Conservation (phyloP, 2,329 filamentous ascomycete species). For the Tolypocladium nubicola region DNA sequence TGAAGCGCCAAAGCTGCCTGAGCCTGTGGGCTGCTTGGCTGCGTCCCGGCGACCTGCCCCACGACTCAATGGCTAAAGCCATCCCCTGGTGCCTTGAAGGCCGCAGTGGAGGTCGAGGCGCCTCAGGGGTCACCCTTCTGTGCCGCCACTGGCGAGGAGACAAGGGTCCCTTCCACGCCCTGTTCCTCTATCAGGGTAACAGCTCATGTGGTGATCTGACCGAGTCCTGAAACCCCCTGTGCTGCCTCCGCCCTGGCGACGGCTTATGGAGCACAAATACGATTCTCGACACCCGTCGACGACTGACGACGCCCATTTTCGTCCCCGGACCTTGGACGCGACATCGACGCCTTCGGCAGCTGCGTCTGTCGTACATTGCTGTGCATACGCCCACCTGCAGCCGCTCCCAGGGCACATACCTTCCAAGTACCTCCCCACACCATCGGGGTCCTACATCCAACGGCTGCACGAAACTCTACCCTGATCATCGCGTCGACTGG, state of each 20-base stretch:
- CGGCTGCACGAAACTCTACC: not conserved
- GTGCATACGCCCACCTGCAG: not conserved
- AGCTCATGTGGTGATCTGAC: not conserved
- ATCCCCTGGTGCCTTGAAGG: not conserved
- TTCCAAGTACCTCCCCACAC: not conserved
- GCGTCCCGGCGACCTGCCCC: not conserved
- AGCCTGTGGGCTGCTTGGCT: not conserved
- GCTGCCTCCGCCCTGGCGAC: conserved; percentile 8
- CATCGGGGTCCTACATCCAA: not conserved
- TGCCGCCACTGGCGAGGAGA: not conserved
- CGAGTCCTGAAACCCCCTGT: conserved; percentile 5
- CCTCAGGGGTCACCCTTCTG: not conserved
- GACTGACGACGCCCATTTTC: not conserved
- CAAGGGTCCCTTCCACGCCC: not conserved
- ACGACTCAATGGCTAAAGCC: not conserved
- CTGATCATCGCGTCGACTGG: not conserved
- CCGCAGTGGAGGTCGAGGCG: not conserved
- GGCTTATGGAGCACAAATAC: conserved; percentile 3
- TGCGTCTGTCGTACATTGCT: not conserved
- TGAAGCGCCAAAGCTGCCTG: not conserved
- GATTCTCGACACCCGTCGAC: not conserved
- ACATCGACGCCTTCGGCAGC: not conserved
- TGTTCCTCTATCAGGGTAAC: not conserved
- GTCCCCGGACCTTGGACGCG: not conserved
- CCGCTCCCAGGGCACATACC: not conserved